Percentiles rank a stretch among this genome's conserved stretches.
phyloP scores from a whole-genome alignment of 768 basidiomycete species.

The Boletus pseudo-olivaceus region DNA sequence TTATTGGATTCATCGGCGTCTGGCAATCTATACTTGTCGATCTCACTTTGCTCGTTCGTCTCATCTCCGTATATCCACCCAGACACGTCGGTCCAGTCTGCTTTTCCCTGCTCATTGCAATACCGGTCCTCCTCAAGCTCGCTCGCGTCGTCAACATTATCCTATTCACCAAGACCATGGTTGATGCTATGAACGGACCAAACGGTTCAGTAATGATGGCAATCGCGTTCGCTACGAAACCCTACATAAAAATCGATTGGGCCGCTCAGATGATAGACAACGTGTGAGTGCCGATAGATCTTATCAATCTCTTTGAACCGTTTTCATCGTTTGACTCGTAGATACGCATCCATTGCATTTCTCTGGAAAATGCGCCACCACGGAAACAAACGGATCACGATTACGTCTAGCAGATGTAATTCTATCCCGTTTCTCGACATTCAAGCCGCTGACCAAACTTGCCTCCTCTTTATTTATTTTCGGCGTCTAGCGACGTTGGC shows the following conservation, averaged over 20 bases:
- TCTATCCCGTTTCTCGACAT: background rate
- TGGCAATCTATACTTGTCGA: slow-evolving; percentile 23
- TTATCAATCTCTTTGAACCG: too few relatives aligned
- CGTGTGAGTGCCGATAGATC: slow-evolving; percentile 7
- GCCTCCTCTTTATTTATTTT: background rate
- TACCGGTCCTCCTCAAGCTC: slow-evolving; percentile 24
- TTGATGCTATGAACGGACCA: slow-evolving; percentile 9
- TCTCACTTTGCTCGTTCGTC: slow-evolving; percentile 22
- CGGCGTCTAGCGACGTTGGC: background rate
- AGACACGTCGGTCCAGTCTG: background rate
- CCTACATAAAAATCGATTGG: slow-evolving; percentile 32
- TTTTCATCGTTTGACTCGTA: background rate
- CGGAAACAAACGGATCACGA: background rate
- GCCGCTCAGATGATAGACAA: slow-evolving; percentile 30
- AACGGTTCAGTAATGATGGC: background rate
- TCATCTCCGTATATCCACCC: slow-evolving; percentile 21
- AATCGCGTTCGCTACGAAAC: slow-evolving; percentile 8
- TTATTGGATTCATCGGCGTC: slow-evolving; percentile 18
- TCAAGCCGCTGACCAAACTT: background rate
- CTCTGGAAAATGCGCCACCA: slow-evolving; percentile 8
- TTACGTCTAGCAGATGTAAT: background rate
- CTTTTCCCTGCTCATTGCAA: slow-evolving; percentile 10
- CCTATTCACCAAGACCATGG: slow-evolving; percentile 18
- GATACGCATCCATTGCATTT: slow-evolving; percentile 9
- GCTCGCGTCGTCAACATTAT: slow-evolving; percentile 19